Evolutionary conservation across 352 stramenopile genomes (phyloP).

Genomic region (Globisporangium viniferum): DNA sequence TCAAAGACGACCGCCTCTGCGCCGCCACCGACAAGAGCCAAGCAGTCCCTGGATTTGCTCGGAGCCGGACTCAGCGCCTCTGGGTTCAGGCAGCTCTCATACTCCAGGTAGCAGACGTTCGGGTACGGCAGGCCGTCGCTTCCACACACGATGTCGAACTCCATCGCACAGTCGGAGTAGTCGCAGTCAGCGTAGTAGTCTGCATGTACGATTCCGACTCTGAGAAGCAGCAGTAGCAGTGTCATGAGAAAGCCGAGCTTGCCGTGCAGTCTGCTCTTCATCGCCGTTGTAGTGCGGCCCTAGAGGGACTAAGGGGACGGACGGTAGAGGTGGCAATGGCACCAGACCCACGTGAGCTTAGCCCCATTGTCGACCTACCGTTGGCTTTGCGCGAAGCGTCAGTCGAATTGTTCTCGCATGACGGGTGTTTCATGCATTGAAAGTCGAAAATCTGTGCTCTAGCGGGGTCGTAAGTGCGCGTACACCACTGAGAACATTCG

Average conservation of each 20-base stretch:
- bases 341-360: not conserved
- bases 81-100: conserved; percentile 1
- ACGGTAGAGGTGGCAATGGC: too few relatives aligned
- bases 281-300: not conserved
- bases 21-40: not conserved
- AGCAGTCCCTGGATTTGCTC: not conserved
- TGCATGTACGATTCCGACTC: not conserved
- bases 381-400: not conserved
- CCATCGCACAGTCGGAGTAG: not conserved
- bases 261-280: not conserved
- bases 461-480: not conserved
- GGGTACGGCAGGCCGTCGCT: conserved; percentile 14
- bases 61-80: not conserved
- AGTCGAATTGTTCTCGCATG: not conserved
- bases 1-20: not conserved
- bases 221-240: not conserved
- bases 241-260: not conserved
- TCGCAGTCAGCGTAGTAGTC: not conserved
- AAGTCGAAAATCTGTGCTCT: not conserved
- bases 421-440: not conserved
- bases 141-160: conserved; percentile 16
- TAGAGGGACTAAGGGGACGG: too few relatives aligned
- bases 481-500: not conserved
- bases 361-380: too few relatives aligned
- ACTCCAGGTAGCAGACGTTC: conserved; percentile 15